Percentiles rank a stretch among this genome's conserved stretches.
phyloP scores from a whole-genome alignment of 2,329 filamentous ascomycete species.

The Fusarium sp. region DNA sequence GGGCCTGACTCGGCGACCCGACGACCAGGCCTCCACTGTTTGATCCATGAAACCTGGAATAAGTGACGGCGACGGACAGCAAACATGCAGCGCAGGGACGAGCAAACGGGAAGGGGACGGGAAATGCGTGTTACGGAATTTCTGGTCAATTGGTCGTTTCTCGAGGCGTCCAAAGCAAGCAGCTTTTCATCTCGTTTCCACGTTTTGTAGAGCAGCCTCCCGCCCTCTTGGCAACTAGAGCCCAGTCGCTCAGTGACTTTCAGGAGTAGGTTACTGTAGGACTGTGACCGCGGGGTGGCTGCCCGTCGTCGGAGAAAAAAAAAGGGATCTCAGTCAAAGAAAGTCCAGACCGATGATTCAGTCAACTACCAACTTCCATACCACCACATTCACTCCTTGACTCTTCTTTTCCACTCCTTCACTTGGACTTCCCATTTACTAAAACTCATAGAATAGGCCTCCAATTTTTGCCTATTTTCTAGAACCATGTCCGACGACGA shows the following conservation, averaged over 20 bases:
- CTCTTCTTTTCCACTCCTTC: conserved; percentile 1
- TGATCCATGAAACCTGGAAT: background rate
- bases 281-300: conserved; percentile 22
- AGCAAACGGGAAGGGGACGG: background rate
- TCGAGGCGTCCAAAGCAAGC: background rate
- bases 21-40: background rate
- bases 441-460: background rate
- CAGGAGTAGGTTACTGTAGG: background rate
- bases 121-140: background rate
- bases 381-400: conserved; percentile 24
- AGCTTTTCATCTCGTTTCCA: conserved; percentile 1
- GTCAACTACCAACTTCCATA: conserved; percentile 19
- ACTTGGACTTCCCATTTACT: background rate
- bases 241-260: background rate
- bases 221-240: background rate
- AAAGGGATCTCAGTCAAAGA: conserved; percentile 25
- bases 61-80: conserved; percentile 2
- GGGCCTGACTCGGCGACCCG: conserved; percentile 12
- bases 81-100: background rate
- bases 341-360: conserved; percentile 35
- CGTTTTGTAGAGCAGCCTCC: conserved; percentile 14
- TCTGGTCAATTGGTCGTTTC: conserved; percentile 1
- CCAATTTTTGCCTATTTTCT: background rate
- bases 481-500: conserved; percentile 87
- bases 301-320: conserved; percentile 14